Conservation (phyloP, 805 yeast species). For the Myxozyma sirexii region DNA sequence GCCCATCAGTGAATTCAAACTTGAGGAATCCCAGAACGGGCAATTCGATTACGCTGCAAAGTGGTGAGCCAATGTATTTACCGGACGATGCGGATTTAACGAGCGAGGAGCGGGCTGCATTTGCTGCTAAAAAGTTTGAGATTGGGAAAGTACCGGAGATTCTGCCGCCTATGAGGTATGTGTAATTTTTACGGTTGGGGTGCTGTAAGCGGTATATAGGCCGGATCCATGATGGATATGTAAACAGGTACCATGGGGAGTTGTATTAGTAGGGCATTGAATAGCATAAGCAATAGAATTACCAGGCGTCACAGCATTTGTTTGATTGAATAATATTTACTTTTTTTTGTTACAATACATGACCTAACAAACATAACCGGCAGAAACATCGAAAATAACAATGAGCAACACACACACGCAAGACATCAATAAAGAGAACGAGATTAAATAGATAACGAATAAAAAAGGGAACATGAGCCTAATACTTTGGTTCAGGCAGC, state of each 20-base stretch:
- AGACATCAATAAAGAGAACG: background rate
- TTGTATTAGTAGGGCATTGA: background rate
- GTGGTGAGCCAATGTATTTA: conserved; percentile 12
- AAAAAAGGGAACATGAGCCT: background rate
- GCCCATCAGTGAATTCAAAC: conserved; percentile 1
- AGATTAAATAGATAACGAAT: background rate
- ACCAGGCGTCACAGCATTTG: background rate
- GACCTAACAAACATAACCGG: background rate
- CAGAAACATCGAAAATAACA: background rate
- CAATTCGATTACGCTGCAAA: background rate
- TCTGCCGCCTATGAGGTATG: conserved; percentile 61
- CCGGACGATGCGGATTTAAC: conserved; percentile 23
- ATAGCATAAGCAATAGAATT: background rate
- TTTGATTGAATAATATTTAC: conserved; percentile 6
- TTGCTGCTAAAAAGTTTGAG: conserved; percentile 48
- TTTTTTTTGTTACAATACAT: conserved; percentile 7
- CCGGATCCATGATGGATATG: background rate
- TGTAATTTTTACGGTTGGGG: background rate
- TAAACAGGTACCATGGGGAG: background rate
- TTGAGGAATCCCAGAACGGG: conserved; percentile 11
- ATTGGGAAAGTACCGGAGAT: conserved; percentile 71
- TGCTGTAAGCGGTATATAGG: background rate
- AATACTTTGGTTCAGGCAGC: background rate
- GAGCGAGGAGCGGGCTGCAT: conserved; percentile 21
- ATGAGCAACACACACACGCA: background rate